Conservation (phyloP, 2,329 filamentous ascomycete genomes). For the Ramichloridium luteum region DNA sequence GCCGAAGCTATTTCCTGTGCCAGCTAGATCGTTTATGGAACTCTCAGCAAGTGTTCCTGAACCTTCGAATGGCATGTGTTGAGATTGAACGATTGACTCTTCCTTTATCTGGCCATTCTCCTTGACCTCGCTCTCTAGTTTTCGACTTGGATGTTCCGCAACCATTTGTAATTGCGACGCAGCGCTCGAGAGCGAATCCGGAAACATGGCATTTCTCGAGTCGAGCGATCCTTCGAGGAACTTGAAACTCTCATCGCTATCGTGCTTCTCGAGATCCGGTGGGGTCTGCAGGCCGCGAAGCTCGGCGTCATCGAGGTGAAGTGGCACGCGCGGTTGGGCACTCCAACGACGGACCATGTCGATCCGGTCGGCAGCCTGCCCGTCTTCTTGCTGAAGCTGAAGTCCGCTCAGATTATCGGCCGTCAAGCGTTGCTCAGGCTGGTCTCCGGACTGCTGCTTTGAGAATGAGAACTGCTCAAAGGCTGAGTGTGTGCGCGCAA, state of each 20-base stretch:
- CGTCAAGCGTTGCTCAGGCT: constrained; percentile 11
- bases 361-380: constrained; percentile 8
- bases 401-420: constrained; percentile 14
- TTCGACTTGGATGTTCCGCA: constrained; percentile 12
- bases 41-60: constrained; percentile 11
- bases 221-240: constrained; percentile 53
- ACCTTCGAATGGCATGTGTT: constrained; percentile 13
- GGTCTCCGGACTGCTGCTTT: constrained; percentile 2
- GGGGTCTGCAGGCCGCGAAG: constrained; percentile 18
- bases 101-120: constrained; percentile 2
- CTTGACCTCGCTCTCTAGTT: constrained; percentile 2
- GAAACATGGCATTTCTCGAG: constrained; percentile 42
- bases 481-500: constrained; percentile 9
- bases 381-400: constrained; percentile 11
- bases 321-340: constrained; percentile 15
- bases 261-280: constrained; percentile 34
- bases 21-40: neutral
- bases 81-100: too few species aligned
- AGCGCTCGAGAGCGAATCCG: constrained; percentile 35
- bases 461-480: constrained; percentile 1
- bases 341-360: constrained; percentile 19
- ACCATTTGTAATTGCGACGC: constrained; percentile 14
- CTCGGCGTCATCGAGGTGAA: constrained; percentile 16
- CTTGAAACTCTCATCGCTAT: constrained; percentile 49
- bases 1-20: neutral